Percentiles rank a stretch among this genome's conserved stretches.
Evolutionary conservation across 345 rosid genomes (phyloP).

Genomic region (Camelina laxa): DNA sequence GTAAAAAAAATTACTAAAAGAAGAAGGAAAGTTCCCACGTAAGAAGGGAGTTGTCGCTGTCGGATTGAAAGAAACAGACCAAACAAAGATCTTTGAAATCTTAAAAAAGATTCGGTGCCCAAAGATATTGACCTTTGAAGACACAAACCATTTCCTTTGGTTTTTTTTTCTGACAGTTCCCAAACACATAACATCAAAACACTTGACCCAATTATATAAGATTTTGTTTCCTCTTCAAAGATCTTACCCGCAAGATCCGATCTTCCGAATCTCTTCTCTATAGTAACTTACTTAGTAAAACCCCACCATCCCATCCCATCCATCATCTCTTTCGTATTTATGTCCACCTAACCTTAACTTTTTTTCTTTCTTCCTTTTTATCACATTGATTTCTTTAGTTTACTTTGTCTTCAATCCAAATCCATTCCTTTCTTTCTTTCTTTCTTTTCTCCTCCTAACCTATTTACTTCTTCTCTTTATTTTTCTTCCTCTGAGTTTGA

Average conservation of each 20-base stretch:
- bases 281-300: slow-evolving; percentile 9
- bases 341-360: slow-evolving; percentile 34
- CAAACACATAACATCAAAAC: slow-evolving; percentile 35
- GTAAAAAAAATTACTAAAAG: slow-evolving; percentile 7
- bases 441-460: background rate
- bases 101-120: slow-evolving; percentile 45
- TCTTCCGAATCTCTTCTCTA: slow-evolving; percentile 34
- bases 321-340: background rate
- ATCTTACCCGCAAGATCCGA: slow-evolving; percentile 43
- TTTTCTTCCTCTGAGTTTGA: background rate
- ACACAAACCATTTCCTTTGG: background rate
- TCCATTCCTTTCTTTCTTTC: slow-evolving; percentile 19
- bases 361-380: background rate
- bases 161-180: slow-evolving; percentile 39
- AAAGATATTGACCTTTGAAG: slow-evolving; percentile 39
- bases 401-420: slow-evolving; percentile 24
- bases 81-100: slow-evolving; percentile 44
- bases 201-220: slow-evolving; percentile 38
- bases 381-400: slow-evolving; percentile 17
- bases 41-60: slow-evolving; percentile 39
- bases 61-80: slow-evolving; percentile 45
- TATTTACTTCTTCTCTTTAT: background rate
- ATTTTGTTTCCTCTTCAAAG: slow-evolving; percentile 45
- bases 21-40: slow-evolving; percentile 41
- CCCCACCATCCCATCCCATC: background rate